phyloP scores from a whole-genome alignment of 2,329 filamentous ascomycete species.

The Fusarium hostae region DNA sequence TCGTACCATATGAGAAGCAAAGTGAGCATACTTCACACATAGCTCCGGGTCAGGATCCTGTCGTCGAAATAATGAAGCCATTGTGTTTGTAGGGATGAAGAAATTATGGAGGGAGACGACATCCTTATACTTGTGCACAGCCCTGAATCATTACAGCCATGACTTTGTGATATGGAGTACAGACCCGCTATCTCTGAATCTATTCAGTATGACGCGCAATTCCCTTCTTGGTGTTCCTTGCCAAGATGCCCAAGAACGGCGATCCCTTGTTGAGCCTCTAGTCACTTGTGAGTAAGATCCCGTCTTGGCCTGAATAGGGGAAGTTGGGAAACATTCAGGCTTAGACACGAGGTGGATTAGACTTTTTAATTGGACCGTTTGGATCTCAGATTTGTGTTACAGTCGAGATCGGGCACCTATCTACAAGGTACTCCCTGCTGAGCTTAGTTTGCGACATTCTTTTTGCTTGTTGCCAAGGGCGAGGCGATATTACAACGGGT shows the following conservation, averaged over 20 bases:
- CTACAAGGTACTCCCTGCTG: constrained; percentile 21
- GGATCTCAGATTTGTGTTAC: constrained; percentile 34
- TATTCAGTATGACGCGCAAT: constrained; percentile 41
- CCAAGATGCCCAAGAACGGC: constrained; percentile 38
- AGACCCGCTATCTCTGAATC: constrained; percentile 30
- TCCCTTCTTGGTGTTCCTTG: constrained; percentile 32
- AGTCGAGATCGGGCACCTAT: constrained; percentile 45
- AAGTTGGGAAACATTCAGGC: constrained; percentile 20
- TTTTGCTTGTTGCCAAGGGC: not conserved
- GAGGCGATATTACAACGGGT: constrained; percentile 26
- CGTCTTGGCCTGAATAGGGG: constrained; percentile 14
- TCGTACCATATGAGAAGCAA: constrained; percentile 55
- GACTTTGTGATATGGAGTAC: constrained; percentile 25
- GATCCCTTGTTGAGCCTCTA: constrained; percentile 36
- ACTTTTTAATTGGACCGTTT: constrained; percentile 21
- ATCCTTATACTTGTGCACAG: constrained; percentile 33
- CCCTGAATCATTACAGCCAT: constrained; percentile 7
- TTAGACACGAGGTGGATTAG: constrained; percentile 29
- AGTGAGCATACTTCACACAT: constrained; percentile 56
- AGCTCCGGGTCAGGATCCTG: constrained; percentile 41
- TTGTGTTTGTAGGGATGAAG: constrained; percentile 17
- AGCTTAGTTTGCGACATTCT: constrained; percentile 11
- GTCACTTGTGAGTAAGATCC: not conserved
- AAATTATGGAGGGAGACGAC: no score
- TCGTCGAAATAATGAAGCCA: constrained; percentile 37